Conservation (phyloP, 176 grass and related monocot genomes). For the Triticum turgidum region DNA sequence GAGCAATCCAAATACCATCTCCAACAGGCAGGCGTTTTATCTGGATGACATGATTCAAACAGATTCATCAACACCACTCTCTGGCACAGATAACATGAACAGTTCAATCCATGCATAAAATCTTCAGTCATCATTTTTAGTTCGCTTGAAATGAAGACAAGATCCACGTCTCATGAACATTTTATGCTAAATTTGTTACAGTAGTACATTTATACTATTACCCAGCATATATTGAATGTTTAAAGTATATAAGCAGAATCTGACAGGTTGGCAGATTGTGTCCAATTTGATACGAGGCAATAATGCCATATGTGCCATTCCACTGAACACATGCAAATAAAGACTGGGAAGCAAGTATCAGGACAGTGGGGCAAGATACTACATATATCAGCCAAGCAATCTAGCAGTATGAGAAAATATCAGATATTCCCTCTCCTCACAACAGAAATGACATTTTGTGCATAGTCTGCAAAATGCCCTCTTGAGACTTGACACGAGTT, state of each 20-base stretch:
- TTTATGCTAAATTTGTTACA: slow-evolving; percentile 4
- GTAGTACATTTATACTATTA: neutral
- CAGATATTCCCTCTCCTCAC: neutral
- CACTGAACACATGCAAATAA: slow-evolving; percentile 2
- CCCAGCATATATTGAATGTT: neutral
- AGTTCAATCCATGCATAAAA: slow-evolving; percentile 17
- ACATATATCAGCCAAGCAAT: slow-evolving; percentile 1
- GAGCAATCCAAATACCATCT: slow-evolving; percentile 88
- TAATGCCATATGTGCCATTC: neutral
- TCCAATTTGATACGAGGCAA: neutral
- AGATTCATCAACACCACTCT: slow-evolving; percentile 26
- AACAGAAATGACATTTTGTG: slow-evolving; percentile 4
- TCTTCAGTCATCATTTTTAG: neutral
- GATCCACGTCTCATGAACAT: neutral
- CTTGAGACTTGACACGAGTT: neutral
- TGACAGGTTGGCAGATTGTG: neutral
- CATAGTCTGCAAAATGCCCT: neutral
- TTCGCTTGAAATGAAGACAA: neutral
- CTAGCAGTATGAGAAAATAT: neutral
- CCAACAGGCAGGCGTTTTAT: slow-evolving; percentile 81
- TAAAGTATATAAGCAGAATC: slow-evolving; percentile 5
- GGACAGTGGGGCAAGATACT: neutral
- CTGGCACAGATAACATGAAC: slow-evolving; percentile 8
- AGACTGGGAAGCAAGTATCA: neutral
- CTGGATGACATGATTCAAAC: slow-evolving; percentile 43